Evolutionary conservation across 331 rosid genomes (phyloP), one percentile per base, ranked within the genome.

Genomic region (Saraca asoca): DNA sequence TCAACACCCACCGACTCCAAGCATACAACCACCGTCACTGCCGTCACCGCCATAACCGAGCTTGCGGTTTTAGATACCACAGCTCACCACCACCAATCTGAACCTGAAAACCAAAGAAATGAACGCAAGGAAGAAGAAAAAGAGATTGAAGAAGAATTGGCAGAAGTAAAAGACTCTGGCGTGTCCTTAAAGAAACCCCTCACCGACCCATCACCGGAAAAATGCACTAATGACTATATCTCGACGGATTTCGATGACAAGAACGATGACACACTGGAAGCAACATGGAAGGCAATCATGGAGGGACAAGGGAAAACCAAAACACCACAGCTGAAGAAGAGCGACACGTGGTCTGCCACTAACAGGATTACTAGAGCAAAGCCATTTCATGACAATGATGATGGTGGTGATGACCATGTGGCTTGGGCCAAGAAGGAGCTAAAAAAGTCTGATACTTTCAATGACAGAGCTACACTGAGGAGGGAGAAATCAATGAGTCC

Each of bases 241-340:
- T 7, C 17, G 61, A 6, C 56, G 56, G 80, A 66, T 13, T 58
- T 66, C 13, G 77, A 44, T 3, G 31, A 24, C 31, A 3, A 24
- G 3, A 24, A 3, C 3, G 31, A 24, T 6, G 82, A 78, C 66
- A 72, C 86, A 3, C 46, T 88, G 41, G 98, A 91, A 5, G 85
- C 83, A 6, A 89, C 85, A 5, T 88, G 96, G 97, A 80, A 64
- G 64, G 72, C 95, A 4, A 91, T 91, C 64, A 83, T 83, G 92
- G 95, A 85, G 46, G 84, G 80, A 5, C 70, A 86, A 46, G 87
- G 78, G 66, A 78, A 82, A 67, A 44, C 48, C 3, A 55, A 17
- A 59, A 62, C 39, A 44, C 73, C 69, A 41, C 83, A 81, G 56
- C 79, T 87, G 17, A 84, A 83, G 84, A 91, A 89, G 80, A 91